Base-by-base conservation (phyloP, 2,329 filamentous ascomycete species). In the Cercospora sesami region DNA sequence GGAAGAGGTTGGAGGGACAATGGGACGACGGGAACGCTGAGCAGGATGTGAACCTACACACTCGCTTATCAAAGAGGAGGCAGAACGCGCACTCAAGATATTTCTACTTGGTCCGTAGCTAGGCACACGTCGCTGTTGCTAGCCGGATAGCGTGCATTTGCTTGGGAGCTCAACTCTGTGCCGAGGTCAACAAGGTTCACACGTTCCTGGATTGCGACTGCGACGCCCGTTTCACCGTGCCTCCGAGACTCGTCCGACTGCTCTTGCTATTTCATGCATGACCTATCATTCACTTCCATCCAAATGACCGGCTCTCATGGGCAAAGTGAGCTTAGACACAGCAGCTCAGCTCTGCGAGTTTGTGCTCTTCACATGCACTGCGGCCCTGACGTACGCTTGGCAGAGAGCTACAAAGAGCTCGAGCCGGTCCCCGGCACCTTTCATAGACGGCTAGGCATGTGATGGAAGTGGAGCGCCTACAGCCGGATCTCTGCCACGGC, bases 181-280 rank as follows among this genome's bases (percentile, higher is more conserved):
- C 55, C 55, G 55, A 59, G 55, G 55, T 59, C 55, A 59, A 53
- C 48, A 53, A 59, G 55, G 55, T 59, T 59, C 26, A 59, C 28
- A 33, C 55, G 55, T 59, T 59, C 55, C 55, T 59, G 55, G 2
- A 36, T 36, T 4, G 55, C 55, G 48, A 53, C 48, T n/a, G n/a
- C n/a, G n/a, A 53, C 28, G 12, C 48, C 48, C 48, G 48, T 53
- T 53, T 28, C 48, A 23, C 48, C 48, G 48, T 53, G 16, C 55
- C 16, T 33, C 53, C 55, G 28, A 59, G n/a, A 14, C 55, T 59
- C 55, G 28, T 59, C 55, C 28, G 55, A 59, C 8, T 16, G 28
- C 18, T 12, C 30, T 9, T 23, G 16, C 55, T 14, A n/a, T 4
- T 58, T 23, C 23, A 1, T 36, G n/a, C 28, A 12, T 14, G 48